Evolutionary conservation across 2,329 filamentous ascomycete species (phyloP).

Genomic region (Colletotrichum sp.): DNA sequence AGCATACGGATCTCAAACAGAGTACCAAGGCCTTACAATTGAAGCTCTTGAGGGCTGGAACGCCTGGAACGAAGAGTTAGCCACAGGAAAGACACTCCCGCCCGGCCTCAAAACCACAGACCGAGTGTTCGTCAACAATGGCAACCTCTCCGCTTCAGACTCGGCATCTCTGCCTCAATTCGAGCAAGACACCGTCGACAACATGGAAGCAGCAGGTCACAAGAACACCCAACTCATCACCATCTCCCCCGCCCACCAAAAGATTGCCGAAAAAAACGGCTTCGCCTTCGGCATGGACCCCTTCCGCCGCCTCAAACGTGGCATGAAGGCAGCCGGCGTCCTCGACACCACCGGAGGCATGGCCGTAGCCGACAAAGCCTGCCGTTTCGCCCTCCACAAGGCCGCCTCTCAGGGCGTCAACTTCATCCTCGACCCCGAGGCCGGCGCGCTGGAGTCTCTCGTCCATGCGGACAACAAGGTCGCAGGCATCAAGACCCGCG

Average conservation of each 20-base stretch:
- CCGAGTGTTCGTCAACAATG: constrained; percentile 42
- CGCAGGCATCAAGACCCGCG: constrained; percentile 41
- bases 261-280: constrained; percentile 31
- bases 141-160: constrained; percentile 34
- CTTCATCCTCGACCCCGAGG: constrained; percentile 39
- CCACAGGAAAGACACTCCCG: constrained; percentile 31
- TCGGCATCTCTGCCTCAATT: constrained; percentile 30
- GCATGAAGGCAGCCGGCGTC: constrained; percentile 37
- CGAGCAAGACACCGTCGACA: constrained; percentile 39
- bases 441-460: constrained; percentile 35
- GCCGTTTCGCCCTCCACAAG: constrained; percentile 47
- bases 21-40: constrained; percentile 50
- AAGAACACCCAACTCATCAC: constrained; percentile 39
- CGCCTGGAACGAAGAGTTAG: constrained; percentile 48
- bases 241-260: constrained; percentile 28
- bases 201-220: constrained; percentile 38
- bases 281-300: constrained; percentile 39
- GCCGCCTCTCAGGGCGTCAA: constrained; percentile 43
- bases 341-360: constrained; percentile 53
- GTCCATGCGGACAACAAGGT: constrained; percentile 27
- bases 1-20: constrained; percentile 45
- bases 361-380: constrained; percentile 50
- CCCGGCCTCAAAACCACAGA: constrained; percentile 40
- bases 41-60: constrained; percentile 48
- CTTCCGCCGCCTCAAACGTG: constrained; percentile 34